These are phyloP conservation scores for Eragrostis tef DNA, from an alignment of 202 grass and related monocot genomes.

Conservation along the genomic window DNA sequence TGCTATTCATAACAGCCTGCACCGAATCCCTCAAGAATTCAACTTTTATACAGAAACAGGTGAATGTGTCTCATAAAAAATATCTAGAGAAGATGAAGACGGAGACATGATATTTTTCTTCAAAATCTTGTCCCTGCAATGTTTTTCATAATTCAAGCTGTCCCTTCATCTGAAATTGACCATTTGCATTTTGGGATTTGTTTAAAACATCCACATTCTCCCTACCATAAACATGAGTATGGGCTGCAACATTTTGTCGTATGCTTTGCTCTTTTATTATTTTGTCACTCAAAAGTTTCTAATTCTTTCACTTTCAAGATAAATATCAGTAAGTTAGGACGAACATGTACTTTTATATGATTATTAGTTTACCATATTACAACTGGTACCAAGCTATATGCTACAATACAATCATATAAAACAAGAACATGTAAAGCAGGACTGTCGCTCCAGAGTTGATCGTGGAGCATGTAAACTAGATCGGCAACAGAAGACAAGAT, in stretches of 20 bases:
- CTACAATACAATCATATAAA: constrained; percentile 30
- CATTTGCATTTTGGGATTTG: constrained; percentile 1
- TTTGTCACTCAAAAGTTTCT: not conserved
- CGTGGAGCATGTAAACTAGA: not conserved
- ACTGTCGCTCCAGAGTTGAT: not conserved
- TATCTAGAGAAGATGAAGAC: not conserved
- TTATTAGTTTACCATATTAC: not conserved
- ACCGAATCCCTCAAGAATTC: not conserved
- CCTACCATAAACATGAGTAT: constrained; percentile 1
- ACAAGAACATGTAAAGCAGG: constrained; percentile 4
- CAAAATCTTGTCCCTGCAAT: constrained; percentile 15
- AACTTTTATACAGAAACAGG: constrained; percentile 24
- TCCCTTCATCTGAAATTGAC: constrained; percentile 24
- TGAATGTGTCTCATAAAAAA: not conserved
- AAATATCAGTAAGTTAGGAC: constrained; percentile 4
- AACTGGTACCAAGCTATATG: not conserved
- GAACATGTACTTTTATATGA: not conserved
- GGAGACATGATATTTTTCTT: not conserved
- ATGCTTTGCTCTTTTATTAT: not conserved
- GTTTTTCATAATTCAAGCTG: constrained; percentile 3
- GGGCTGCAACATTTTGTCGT: not conserved
- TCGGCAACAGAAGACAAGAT: constrained; percentile 10
- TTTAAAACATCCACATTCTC: not conserved
- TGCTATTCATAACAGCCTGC: too few species aligned
- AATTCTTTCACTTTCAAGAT: not conserved